Conservation (phyloP, 306 rosid genomes). For the Notholithocarpus densiflorus region DNA sequence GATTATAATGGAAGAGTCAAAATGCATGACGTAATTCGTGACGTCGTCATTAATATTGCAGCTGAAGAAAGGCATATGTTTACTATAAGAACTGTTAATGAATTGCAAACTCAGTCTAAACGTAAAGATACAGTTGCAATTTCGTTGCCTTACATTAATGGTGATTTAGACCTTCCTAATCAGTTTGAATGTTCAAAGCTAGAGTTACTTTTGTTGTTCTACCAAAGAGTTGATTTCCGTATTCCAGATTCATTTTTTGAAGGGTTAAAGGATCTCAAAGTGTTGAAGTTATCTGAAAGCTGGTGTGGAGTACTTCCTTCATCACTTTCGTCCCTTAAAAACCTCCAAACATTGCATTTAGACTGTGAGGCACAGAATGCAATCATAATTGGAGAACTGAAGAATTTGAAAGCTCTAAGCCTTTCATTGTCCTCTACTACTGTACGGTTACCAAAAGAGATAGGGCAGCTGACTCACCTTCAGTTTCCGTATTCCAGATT, state of each 20-base stretch:
- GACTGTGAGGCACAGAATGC: neutral
- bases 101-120: neutral
- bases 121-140: accelerated
- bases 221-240: neutral
- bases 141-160: neutral
- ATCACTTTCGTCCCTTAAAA: neutral
- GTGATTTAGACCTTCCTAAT: neutral
- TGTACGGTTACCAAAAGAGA: neutral
- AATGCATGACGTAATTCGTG: neutral
- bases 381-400: neutral
- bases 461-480: neutral
- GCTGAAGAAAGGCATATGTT: neutral
- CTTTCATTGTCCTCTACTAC: neutral
- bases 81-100: neutral
- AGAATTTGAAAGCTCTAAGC: neutral
- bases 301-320: neutral
- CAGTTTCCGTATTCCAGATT: too few relatives aligned
- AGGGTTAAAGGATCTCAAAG: neutral
- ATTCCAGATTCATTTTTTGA: neutral
- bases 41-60: neutral
- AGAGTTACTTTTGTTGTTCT: neutral
- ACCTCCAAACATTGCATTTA: neutral
- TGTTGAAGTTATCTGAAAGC: neutral
- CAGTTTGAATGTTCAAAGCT: neutral
- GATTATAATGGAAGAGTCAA: neutral